Evolutionary conservation across 1,139 yeast genomes (phyloP).

Genomic region (Protomyces inundatus): DNA sequence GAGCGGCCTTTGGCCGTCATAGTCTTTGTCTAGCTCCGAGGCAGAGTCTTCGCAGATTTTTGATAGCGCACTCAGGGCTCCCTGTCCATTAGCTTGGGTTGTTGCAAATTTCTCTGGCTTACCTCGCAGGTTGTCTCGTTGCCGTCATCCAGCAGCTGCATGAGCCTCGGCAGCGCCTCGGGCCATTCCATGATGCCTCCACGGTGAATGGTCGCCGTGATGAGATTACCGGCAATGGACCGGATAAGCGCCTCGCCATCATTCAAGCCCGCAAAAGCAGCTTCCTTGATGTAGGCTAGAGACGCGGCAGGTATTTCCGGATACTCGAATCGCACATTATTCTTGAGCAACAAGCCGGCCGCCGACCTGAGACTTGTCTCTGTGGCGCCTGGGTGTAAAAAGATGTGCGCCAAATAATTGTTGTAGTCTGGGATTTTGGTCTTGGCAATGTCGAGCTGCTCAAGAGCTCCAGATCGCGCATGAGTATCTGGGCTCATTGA

Average conservation of each 20-base stretch:
- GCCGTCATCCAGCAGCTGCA: constrained; percentile 44
- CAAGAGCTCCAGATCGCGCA: constrained; percentile 12
- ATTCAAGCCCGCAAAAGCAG: constrained; percentile 63
- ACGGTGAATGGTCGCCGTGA: constrained; percentile 72
- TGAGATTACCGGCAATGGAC: constrained; percentile 84
- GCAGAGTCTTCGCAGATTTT: constrained; percentile 86
- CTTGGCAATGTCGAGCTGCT: constrained; percentile 24
- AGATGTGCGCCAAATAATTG: constrained; percentile 67
- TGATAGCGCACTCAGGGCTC: constrained; percentile 74
- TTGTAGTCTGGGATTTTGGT: constrained; percentile 48
- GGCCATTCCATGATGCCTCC: constrained; percentile 75
- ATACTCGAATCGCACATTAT: constrained; percentile 49
- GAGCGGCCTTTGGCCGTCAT: constrained; percentile 63
- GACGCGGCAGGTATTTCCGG: constrained; percentile 38
- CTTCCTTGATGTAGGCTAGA: constrained; percentile 54
- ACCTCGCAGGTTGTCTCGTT: constrained; percentile 32
- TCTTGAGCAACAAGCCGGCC: constrained; percentile 81
- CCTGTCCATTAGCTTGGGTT: constrained; percentile 50
- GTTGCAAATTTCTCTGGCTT: background rate
- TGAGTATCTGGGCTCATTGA: constrained; percentile 25
- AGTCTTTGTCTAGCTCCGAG: constrained; percentile 53
- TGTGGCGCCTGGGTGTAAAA: constrained; percentile 50
- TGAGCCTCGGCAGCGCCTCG: constrained; percentile 58
- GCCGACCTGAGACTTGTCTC: constrained; percentile 69
- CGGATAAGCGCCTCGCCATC: constrained; percentile 60